phyloP scores from a whole-genome alignment of 2,329 filamentous ascomycete genomes.

The Torrubiellomyces zombiae region DNA sequence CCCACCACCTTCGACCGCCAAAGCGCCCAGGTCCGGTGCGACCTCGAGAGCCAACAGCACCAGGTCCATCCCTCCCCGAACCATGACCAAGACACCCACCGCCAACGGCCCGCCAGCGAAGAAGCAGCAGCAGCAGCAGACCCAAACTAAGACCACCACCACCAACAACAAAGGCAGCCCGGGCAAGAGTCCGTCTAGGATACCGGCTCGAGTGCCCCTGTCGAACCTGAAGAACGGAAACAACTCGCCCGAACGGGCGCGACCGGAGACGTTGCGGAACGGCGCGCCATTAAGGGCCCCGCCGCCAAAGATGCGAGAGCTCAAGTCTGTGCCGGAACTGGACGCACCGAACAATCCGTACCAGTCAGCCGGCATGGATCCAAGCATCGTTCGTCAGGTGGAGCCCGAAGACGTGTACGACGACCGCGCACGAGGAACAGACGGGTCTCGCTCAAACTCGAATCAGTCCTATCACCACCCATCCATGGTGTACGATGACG shows the following conservation, averaged over 20 bases:
- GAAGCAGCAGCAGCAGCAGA: conserved; percentile 12
- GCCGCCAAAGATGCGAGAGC: conserved; percentile 83
- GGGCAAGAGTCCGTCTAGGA: conserved; percentile 29
- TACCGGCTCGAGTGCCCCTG: conserved; percentile 53
- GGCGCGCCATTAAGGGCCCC: conserved; percentile 48
- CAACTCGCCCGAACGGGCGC: conserved; percentile 65
- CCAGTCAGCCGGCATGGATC: conserved; percentile 27
- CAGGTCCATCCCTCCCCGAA: conserved; percentile 20
- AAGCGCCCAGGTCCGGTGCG: conserved; percentile 16
- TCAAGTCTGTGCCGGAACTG: conserved; percentile 36
- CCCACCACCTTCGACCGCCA: conserved; percentile 30
- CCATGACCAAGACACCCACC: conserved; percentile 38
- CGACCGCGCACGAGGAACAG: conserved; percentile 29
- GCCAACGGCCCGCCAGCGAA: conserved; percentile 14
- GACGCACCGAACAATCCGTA: conserved; percentile 33
- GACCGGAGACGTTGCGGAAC: conserved; percentile 30
- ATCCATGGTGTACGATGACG: conserved; percentile 20
- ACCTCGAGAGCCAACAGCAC: conserved; percentile 10
- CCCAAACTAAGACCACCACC: conserved; percentile 5
- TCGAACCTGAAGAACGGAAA: conserved; percentile 52
- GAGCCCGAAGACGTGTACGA: conserved; percentile 79
- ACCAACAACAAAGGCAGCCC: conserved; percentile 15
- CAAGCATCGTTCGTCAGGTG: conserved; percentile 41
- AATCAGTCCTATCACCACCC: conserved; percentile 18
- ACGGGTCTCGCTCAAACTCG: conserved; percentile 22